phyloP scores from a whole-genome alignment of 2,329 filamentous ascomycete genomes.

The Leptographium procerum region DNA sequence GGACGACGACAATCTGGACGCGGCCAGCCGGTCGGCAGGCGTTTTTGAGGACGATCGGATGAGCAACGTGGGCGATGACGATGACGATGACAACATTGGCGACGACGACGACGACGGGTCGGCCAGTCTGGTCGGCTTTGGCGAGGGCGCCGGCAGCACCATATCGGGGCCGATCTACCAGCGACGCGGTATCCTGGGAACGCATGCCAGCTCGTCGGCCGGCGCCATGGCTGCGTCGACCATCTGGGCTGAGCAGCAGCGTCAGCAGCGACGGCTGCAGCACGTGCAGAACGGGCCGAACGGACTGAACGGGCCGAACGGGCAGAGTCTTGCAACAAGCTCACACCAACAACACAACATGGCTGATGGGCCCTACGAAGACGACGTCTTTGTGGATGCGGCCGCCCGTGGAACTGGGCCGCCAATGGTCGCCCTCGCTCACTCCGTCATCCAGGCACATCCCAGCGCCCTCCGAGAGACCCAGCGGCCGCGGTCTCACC shows the following conservation, averaged over 20 bases:
- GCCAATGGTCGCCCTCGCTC: neutral
- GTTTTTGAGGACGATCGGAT: slow-evolving; percentile 10
- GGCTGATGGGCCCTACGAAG: no score
- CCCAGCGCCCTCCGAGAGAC: slow-evolving; percentile 27
- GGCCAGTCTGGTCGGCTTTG: slow-evolving; percentile 80
- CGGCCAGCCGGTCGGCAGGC: slow-evolving; percentile 35
- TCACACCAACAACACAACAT: neutral
- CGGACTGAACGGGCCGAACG: no score
- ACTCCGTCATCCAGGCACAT: slow-evolving; percentile 17
- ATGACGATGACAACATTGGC: slow-evolving; percentile 68
- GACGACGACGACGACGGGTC: slow-evolving; percentile 56
- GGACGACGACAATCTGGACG: slow-evolving; percentile 61
- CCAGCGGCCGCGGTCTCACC: slow-evolving; percentile 19
- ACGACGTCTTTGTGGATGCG: slow-evolving; percentile 13
- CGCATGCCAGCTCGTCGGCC: slow-evolving; percentile 24
- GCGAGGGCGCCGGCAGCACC: slow-evolving; percentile 79
- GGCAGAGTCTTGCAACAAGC: no score
- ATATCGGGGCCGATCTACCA: slow-evolving; percentile 67
- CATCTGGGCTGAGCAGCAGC: neutral
- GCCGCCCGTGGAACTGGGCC: neutral
- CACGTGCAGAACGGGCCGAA: neutral
- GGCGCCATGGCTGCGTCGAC: slow-evolving; percentile 28
- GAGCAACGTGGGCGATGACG: slow-evolving; percentile 40
- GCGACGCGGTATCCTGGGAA: slow-evolving; percentile 21
- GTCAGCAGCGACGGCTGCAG: neutral